Conservation (phyloP, 805 yeast genomes). For the Schwanniomyces polymorphus region DNA sequence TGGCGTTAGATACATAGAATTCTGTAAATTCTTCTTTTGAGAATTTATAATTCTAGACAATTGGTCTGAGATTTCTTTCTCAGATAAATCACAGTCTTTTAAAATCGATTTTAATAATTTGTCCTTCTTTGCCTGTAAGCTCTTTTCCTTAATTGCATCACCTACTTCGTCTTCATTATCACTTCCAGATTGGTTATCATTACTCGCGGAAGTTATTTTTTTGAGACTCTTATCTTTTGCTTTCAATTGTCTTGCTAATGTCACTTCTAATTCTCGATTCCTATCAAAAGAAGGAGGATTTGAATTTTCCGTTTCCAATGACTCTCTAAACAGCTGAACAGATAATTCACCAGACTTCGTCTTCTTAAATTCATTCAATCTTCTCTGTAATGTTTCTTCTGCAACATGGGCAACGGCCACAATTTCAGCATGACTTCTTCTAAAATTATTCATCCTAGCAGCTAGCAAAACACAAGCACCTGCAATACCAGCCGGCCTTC, state of each 20-base stretch:
- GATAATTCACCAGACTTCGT: slow-evolving; percentile 76
- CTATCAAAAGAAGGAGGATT: slow-evolving; percentile 82
- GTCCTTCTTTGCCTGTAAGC: slow-evolving; percentile 11
- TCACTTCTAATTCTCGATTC: slow-evolving; percentile 55
- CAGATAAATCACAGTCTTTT: slow-evolving; percentile 30
- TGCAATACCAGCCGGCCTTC: slow-evolving; percentile 98
- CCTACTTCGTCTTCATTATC: slow-evolving; percentile 7
- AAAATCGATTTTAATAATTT: slow-evolving; percentile 25
- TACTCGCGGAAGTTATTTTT: slow-evolving; percentile 9
- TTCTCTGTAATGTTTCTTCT: slow-evolving; percentile 85
- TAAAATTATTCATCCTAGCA: slow-evolving; percentile 92
- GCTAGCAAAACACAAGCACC: slow-evolving; percentile 95
- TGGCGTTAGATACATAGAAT: slow-evolving; percentile 19
- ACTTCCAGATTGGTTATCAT: slow-evolving; percentile 5
- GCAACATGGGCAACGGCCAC: slow-evolving; percentile 96
- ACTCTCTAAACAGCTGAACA: slow-evolving; percentile 68
- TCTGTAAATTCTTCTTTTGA: slow-evolving; percentile 18
- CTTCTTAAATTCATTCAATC: slow-evolving; percentile 82
- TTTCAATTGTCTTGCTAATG: slow-evolving; percentile 32
- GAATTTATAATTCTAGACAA: slow-evolving; percentile 19
- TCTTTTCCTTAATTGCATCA: slow-evolving; percentile 3
- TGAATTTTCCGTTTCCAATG: slow-evolving; percentile 41
- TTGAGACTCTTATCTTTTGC: slow-evolving; percentile 16
- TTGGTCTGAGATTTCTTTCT: slow-evolving; percentile 21
- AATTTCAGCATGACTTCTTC: slow-evolving; percentile 89